Percentiles rank a stretch among this genome's conserved stretches.
Evolutionary conservation across 495 filamentous ascomycete genomes (phyloP).

Genomic region (Viridothelium virens): DNA sequence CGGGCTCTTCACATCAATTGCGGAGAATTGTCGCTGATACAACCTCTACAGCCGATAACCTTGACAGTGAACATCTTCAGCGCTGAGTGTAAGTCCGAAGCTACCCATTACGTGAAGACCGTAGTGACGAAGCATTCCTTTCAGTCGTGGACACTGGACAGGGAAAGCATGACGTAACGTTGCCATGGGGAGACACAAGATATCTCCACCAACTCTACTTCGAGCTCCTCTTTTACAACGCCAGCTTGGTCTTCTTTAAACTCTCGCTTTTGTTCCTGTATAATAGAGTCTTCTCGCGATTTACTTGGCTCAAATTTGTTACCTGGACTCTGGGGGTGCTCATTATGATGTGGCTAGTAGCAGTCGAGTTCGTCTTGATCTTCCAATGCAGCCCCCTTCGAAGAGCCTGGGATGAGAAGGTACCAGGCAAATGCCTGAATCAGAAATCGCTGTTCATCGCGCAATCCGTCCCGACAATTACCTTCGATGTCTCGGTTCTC

Average conservation of each 20-base stretch:
- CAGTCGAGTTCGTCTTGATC: background rate
- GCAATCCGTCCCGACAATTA: background rate
- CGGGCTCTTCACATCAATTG: background rate
- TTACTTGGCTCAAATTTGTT: background rate
- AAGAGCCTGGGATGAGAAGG: background rate
- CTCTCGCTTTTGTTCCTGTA: background rate
- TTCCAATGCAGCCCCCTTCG: background rate
- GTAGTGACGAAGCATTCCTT: background rate
- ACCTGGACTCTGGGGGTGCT: background rate
- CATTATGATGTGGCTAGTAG: background rate
- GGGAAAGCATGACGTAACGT: background rate
- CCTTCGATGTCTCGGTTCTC: background rate
- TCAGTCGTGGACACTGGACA: background rate
- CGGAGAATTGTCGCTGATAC: background rate
- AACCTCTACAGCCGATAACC: background rate
- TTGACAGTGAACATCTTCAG: background rate
- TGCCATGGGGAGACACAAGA: background rate
- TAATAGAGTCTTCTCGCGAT: background rate
- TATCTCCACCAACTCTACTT: background rate
- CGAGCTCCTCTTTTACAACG: background rate
- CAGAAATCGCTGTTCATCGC: background rate
- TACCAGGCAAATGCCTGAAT: background rate
- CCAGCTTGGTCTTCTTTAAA: background rate
- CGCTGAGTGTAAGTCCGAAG: background rate
- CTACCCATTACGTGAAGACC: background rate